Evolutionary conservation across 2,329 filamentous ascomycete genomes (phyloP), one percentile per base, ranked within the genome.

Genomic region (Pyricularia sp.): DNA sequence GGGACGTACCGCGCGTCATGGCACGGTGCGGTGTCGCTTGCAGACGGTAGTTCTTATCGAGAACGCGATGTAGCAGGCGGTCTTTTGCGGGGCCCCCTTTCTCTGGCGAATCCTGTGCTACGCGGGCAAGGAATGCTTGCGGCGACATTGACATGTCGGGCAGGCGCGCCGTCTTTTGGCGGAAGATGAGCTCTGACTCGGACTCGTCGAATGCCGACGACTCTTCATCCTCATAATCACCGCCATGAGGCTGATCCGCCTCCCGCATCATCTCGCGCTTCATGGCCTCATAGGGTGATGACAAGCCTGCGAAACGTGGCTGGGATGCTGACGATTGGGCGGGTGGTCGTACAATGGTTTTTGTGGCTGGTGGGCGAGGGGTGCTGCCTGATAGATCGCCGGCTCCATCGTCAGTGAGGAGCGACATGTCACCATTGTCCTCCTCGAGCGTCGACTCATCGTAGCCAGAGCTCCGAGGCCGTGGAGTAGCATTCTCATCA

Each of bases 1-100:
- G 80, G 8, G 80, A 82, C 59, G 80, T 74, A 44, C 77, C 78
- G 35, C 74, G 71, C 3, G 75, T 69, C 3, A 73, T 72, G 4
- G 69, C 71, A 71, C 86, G 88, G 69, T 94, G 87, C 0, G 94
- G 94, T 10, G 94, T 99, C 6, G 93, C 91, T 75, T 96, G 91
- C 28, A 99, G 82, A 35, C 93, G 90, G 78, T 96, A 99, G 66
- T 90, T 97, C 77, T 96, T 97, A 79, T 97, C 93, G 5, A 96
- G 84, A n/a, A 97, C 82, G 66, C 89, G 90, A 74, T 97, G 93
- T 55, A 99, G 82, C 9, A 97, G 81, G 2, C 90, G 90, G 72
- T 97, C 91, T 68, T 65, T 67, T 65, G 53, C 68, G 13, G 40
- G 53, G 22, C 30, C 30, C 4, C 62, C 53, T 53, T 49, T 49